Evolutionary conservation across 495 filamentous ascomycete species (phyloP).

Genomic region (Astrocystis sublimbata): DNA sequence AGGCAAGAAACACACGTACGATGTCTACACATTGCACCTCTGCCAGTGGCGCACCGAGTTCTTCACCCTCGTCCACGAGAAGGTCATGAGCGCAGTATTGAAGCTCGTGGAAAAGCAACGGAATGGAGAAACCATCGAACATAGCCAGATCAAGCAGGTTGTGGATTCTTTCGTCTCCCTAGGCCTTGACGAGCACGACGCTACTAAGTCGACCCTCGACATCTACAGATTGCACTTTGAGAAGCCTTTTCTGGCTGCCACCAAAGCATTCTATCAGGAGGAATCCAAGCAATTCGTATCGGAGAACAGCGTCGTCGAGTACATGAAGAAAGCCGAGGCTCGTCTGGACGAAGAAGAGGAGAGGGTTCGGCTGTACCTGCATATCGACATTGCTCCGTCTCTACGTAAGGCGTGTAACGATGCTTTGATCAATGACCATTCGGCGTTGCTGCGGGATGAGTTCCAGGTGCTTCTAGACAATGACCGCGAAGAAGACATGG

Average conservation of each 20-base stretch:
- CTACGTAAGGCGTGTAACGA: slow-evolving; percentile 86
- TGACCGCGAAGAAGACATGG: slow-evolving; percentile 91
- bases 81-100: slow-evolving; percentile 93
- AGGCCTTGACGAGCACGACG: slow-evolving; percentile 90
- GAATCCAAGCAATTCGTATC: slow-evolving; percentile 93
- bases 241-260: slow-evolving; percentile 84
- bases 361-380: slow-evolving; percentile 88
- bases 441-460: slow-evolving; percentile 80
- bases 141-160: slow-evolving; percentile 93
- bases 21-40: slow-evolving; percentile 95
- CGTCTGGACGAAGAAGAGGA: slow-evolving; percentile 93
- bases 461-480: slow-evolving; percentile 96
- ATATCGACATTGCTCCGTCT: slow-evolving; percentile 78
- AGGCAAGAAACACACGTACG: slow-evolving; percentile 97
- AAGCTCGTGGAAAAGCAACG: slow-evolving; percentile 96
- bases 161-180: slow-evolving; percentile 97
- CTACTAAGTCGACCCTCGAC: slow-evolving; percentile 89
- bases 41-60: slow-evolving; percentile 93
- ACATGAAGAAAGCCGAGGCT: slow-evolving; percentile 98
- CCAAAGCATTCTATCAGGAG: slow-evolving; percentile 79
- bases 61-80: slow-evolving; percentile 76
- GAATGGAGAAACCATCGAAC: slow-evolving; percentile 97
- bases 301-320: slow-evolving; percentile 97
- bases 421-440: slow-evolving; percentile 87
- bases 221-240: slow-evolving; percentile 94